Percentiles rank a stretch among this genome's conserved stretches.
Evolutionary conservation across 2,329 filamentous ascomycete genomes (phyloP).

Genomic region (Alternaria incomplexa): DNA sequence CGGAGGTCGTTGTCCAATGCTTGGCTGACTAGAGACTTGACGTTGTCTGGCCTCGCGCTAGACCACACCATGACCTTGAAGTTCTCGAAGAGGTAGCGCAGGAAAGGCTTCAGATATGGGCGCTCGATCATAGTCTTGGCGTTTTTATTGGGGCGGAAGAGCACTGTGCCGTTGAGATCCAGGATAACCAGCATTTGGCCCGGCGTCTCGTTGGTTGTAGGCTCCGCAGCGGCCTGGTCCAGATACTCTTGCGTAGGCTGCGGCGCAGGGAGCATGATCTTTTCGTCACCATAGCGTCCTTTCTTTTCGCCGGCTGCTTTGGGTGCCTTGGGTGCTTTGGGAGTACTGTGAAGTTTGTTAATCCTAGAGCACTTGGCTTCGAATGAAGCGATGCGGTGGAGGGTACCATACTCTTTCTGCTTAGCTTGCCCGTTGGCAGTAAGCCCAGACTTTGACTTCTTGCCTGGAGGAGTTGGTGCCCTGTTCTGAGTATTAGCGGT

Average conservation of each 20-base stretch:
- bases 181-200: constrained; percentile 79
- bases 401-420: constrained; percentile 28
- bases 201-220: constrained; percentile 49
- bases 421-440: constrained; percentile 15
- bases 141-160: constrained; percentile 67
- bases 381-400: constrained; percentile 8
- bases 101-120: constrained; percentile 71
- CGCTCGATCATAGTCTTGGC: constrained; percentile 66
- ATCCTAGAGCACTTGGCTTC: constrained; percentile 13
- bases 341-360: constrained; percentile 30
- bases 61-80: constrained; percentile 92
- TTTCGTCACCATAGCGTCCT: constrained; percentile 27
- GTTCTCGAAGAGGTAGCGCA: constrained; percentile 74
- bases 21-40: constrained; percentile 68
- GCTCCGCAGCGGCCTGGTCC: constrained; percentile 53
- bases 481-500: constrained; percentile 22
- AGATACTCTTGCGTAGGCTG: constrained; percentile 67
- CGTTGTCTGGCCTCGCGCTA: constrained; percentile 77
- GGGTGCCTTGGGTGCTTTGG: constrained; percentile 1
- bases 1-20: constrained; percentile 66
- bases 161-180: constrained; percentile 91
- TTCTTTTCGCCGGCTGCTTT: constrained; percentile 16
- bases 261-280: constrained; percentile 59
- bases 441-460: constrained; percentile 18
- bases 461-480: constrained; percentile 22